Percentiles rank a stretch among this genome's conserved stretches.
Evolutionary conservation across 768 basidiomycete genomes (phyloP).

Genomic region (Termitomyces sp.): DNA sequence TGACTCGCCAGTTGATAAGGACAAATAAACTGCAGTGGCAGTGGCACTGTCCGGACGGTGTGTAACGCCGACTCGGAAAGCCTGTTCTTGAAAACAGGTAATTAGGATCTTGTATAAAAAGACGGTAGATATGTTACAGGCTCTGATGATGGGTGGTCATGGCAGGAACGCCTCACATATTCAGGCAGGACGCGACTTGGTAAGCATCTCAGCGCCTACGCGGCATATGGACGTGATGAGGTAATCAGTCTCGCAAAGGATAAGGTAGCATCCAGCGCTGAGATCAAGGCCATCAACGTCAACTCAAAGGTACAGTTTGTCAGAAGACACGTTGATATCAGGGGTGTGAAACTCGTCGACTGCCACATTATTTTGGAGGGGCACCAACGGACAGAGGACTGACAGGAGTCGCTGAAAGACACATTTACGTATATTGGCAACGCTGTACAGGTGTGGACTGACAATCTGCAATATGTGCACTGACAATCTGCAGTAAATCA

Average conservation of each 20-base stretch:
- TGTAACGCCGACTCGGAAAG: background rate
- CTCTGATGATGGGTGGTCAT: constrained; percentile 10
- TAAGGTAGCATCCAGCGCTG: no score
- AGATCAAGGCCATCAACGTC: background rate
- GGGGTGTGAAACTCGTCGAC: constrained; percentile 7
- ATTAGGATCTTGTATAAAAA: constrained; percentile 11
- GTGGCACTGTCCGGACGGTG: background rate
- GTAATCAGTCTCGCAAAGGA: background rate
- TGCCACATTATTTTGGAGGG: background rate
- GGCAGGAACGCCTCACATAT: constrained; percentile 12
- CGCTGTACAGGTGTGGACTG: background rate
- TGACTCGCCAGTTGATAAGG: background rate
- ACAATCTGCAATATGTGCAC: background rate
- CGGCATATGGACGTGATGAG: constrained; percentile 7
- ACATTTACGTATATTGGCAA: background rate
- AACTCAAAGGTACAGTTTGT: background rate
- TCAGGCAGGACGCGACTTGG: constrained; percentile 8
- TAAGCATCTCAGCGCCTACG: constrained; percentile 7
- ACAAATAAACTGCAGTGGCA: background rate
- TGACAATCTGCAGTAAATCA: background rate
- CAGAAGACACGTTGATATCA: constrained; percentile 8
- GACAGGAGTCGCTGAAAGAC: background rate
- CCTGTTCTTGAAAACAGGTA: constrained; percentile 9
- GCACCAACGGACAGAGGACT: background rate
- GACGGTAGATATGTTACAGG: constrained; percentile 12